phyloP scores from a whole-genome alignment of 2,329 filamentous ascomycete species.

The Trichoderma lentiforme region DNA sequence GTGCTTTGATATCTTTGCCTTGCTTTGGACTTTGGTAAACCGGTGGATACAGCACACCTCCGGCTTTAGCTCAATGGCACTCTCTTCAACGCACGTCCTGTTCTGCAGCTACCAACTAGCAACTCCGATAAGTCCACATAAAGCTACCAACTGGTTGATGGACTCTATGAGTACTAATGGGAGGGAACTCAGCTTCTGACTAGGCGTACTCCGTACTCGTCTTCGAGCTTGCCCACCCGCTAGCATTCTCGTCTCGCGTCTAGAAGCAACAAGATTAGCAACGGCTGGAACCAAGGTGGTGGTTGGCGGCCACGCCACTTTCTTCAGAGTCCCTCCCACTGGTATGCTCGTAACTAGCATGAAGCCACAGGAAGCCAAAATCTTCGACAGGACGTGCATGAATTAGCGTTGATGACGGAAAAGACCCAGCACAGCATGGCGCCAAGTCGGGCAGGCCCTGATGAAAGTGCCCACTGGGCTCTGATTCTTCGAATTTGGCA shows the following conservation, averaged over 20 bases:
- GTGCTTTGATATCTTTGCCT: background rate
- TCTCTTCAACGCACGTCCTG: background rate
- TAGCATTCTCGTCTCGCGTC: background rate
- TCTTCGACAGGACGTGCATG: slow-evolving; percentile 1
- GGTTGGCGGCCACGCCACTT: background rate
- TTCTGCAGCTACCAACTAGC: background rate
- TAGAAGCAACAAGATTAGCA: background rate
- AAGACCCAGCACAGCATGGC: background rate
- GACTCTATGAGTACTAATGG: background rate
- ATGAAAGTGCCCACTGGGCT: background rate
- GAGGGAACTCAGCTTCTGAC: background rate
- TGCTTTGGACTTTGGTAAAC: background rate
- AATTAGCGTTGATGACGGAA: slow-evolving; percentile 10
- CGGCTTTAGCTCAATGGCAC: background rate
- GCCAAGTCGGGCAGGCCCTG: slow-evolving; percentile 5
- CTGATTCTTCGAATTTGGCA: background rate
- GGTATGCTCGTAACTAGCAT: background rate
- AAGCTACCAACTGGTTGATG: background rate
- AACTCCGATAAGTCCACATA: background rate
- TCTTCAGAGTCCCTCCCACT: background rate
- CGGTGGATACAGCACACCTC: background rate
- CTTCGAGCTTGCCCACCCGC: background rate
- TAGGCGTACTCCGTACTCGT: background rate
- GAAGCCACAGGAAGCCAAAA: background rate
- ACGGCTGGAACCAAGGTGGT: background rate